phyloP scores from a whole-genome alignment of 331 rosid species.

The Malus hybrid region DNA sequence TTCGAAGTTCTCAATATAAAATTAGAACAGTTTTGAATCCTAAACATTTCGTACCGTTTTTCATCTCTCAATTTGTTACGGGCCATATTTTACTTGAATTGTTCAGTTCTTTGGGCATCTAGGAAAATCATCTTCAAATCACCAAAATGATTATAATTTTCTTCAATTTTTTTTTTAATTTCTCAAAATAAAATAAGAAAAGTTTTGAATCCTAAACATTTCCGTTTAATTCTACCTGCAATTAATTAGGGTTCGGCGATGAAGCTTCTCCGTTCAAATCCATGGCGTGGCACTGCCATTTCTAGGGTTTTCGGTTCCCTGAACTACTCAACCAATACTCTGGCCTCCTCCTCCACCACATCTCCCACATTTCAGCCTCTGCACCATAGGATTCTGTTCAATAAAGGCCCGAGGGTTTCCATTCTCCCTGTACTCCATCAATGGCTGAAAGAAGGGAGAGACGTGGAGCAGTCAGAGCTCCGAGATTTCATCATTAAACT shows the following conservation, averaged over 20 bases:
- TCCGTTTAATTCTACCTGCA: background rate
- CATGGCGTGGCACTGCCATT: constrained; percentile 17
- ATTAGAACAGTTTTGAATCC: background rate
- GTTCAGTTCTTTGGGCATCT: background rate
- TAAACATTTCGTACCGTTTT: background rate
- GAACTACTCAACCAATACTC: constrained; percentile 13
- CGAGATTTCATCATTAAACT: constrained; percentile 25
- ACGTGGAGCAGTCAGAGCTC: constrained; percentile 19
- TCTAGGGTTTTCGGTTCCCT: constrained; percentile 14
- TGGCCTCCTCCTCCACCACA: no score
- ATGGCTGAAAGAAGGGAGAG: constrained; percentile 49
- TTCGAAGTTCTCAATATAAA: no score
- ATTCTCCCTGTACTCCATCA: constrained; percentile 40
- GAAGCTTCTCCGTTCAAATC: constrained; percentile 28
- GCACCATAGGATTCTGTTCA: constrained; percentile 22
- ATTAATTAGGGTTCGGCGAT: background rate
- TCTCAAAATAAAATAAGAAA: background rate
- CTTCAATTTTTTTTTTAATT: no score
- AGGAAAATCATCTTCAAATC: background rate
- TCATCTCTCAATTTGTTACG: no score
- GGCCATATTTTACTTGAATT: background rate
- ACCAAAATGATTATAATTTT: background rate
- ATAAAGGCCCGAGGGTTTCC: constrained; percentile 34
- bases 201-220: background rate
- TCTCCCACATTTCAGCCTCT: constrained; percentile 24